Conservation (phyloP, 257 asterid genomes). For the Plantago elongata region DNA sequence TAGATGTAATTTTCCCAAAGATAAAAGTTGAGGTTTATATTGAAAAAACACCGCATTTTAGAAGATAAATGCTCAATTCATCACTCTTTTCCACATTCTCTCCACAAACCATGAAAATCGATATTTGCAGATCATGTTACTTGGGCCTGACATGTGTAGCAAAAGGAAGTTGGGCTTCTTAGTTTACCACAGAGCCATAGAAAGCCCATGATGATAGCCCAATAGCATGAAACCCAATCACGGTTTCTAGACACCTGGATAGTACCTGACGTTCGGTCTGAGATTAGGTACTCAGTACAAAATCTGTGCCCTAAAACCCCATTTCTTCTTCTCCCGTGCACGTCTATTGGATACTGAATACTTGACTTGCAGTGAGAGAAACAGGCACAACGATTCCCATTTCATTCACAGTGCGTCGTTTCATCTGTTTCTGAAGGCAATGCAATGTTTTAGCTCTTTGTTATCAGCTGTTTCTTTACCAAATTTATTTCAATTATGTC, state of each 20-base stretch:
- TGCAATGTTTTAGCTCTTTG: not conserved
- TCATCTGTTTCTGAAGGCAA: conserved; percentile 10
- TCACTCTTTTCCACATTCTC: no score
- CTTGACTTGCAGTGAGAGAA: not conserved
- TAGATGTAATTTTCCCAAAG: no score
- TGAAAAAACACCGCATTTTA: no score
- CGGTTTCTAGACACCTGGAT: not conserved
- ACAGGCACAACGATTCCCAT: no score
- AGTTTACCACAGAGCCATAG: not conserved
- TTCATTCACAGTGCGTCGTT: no score
- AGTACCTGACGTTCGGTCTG: not conserved
- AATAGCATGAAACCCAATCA: not conserved
- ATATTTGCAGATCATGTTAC: no score
- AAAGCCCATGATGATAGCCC: not conserved
- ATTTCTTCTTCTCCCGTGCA: not conserved
- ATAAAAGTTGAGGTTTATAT: no score
- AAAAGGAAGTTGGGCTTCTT: no score
- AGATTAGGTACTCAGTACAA: conserved; percentile 2
- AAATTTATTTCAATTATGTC: not conserved
- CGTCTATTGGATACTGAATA: conserved; percentile 7
- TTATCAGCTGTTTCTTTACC: no score
- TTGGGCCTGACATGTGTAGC: no score
- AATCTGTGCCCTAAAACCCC: conserved; percentile 25
- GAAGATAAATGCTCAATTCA: no score
- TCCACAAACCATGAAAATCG: no score